Percentiles rank a stretch among this genome's conserved stretches.
Evolutionary conservation across 306 rosid species (phyloP).

Genomic region (Senna siamea): DNA sequence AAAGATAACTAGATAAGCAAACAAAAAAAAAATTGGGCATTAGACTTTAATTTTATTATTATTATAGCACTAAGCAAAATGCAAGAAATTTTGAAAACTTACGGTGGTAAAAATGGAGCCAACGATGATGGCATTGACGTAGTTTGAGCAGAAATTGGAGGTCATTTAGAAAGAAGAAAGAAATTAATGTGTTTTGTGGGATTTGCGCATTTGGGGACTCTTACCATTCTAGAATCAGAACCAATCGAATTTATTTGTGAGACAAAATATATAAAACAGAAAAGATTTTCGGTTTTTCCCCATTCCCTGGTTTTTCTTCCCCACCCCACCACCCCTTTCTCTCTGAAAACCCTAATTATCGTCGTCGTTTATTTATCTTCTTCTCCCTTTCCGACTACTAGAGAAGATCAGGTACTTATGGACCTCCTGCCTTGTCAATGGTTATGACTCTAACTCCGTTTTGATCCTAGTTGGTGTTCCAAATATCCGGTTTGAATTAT

Average conservation of each 20-base stretch:
- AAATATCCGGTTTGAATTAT: constrained; percentile 33
- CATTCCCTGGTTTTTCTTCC: constrained; percentile 47
- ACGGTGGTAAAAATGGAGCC: constrained; percentile 8
- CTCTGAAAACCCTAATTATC: constrained; percentile 65
- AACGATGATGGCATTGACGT: constrained; percentile 8
- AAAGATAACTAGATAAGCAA: too few relatives aligned
- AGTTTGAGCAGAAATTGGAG: not conserved
- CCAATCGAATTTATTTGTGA: constrained; percentile 40
- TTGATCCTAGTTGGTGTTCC: constrained; percentile 18
- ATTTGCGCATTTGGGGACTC: constrained; percentile 27
- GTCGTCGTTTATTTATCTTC: constrained; percentile 40
- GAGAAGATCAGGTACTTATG: constrained; percentile 64
- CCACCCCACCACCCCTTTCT: constrained; percentile 24
- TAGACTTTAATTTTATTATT: too few relatives aligned
- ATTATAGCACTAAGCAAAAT: too few relatives aligned
- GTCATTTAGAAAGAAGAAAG: not conserved
- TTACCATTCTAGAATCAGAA: constrained; percentile 32
- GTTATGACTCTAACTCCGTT: constrained; percentile 18
- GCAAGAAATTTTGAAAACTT: not conserved
- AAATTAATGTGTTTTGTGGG: constrained; percentile 12
- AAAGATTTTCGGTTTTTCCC: constrained; percentile 38
- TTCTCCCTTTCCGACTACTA: constrained; percentile 20
- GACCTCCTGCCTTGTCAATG: constrained; percentile 24
- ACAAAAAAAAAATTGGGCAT: too few relatives aligned
- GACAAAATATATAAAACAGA: not conserved